phyloP scores from a whole-genome alignment of 306 rosid species.

The Lupinus albus region DNA sequence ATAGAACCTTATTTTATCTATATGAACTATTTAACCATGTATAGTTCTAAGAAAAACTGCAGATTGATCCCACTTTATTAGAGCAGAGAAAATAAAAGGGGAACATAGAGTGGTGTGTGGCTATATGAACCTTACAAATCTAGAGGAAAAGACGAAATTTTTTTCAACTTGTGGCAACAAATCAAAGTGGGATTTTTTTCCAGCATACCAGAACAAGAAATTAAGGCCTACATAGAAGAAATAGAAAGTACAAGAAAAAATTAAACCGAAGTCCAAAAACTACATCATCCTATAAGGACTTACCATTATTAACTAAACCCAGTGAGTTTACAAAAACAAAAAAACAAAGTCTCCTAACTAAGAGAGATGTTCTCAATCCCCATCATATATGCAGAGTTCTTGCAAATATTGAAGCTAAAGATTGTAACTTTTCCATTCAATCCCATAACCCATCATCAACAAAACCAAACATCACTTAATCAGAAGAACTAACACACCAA shows the following conservation, averaged over 20 bases:
- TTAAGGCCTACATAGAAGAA: conserved; percentile 41
- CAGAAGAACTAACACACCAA: conserved; percentile 16
- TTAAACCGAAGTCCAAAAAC: conserved; percentile 36
- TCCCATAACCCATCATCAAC: conserved; percentile 25
- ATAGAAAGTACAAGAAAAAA: conserved; percentile 41
- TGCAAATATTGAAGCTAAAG: conserved; percentile 35
- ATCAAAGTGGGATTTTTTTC: conserved; percentile 38
- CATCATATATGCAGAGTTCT: conserved; percentile 34
- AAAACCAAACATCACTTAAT: conserved; percentile 18
- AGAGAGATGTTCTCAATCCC: conserved; percentile 8
- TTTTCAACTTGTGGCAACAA: conserved; percentile 39
- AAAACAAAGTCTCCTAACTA: conserved; percentile 11
- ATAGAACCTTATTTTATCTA: conserved; percentile 22
- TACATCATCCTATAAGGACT: conserved; percentile 26
- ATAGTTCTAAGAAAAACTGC: neutral
- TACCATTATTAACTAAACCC: conserved; percentile 40
- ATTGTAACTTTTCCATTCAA: conserved; percentile 40
- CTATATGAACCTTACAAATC: conserved; percentile 32
- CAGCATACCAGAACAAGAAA: conserved; percentile 58
- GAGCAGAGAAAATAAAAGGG: neutral
- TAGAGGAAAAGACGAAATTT: conserved; percentile 27
- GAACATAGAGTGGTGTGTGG: conserved; percentile 4
- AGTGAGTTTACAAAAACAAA: neutral
- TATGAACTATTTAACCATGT: conserved; percentile 8
- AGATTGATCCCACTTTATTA: conserved; percentile 19